These are phyloP conservation scores for Clavariopsis aquatica DNA, from an alignment of 495 filamentous ascomycete species.

Conservation along the genomic window DNA sequence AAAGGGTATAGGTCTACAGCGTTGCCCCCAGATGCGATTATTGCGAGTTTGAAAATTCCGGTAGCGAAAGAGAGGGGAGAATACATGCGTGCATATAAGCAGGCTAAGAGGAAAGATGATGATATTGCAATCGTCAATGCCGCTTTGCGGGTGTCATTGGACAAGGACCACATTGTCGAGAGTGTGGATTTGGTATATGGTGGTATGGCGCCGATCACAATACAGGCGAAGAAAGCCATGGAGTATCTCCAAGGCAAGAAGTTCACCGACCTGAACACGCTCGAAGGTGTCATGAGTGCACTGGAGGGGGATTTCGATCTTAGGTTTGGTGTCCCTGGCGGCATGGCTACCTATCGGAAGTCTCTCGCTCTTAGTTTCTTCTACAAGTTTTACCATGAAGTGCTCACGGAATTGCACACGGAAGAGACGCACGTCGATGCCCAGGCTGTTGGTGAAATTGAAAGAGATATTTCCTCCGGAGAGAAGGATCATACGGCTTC, in stretches of 20 bases:
- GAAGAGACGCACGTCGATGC: conserved; percentile 53
- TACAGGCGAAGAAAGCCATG: conserved; percentile 75
- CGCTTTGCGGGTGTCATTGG: conserved; percentile 70
- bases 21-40: conserved; percentile 77
- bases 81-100: conserved; percentile 82
- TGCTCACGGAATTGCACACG: conserved; percentile 54
- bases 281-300: conserved; percentile 85
- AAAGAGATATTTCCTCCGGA: conserved; percentile 64
- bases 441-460: conserved; percentile 66
- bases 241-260: conserved; percentile 72
- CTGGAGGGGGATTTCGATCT: conserved; percentile 86
- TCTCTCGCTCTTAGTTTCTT: conserved; percentile 86
- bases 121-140: conserved; percentile 96
- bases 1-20: conserved; percentile 86
- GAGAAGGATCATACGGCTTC: conserved; percentile 63
- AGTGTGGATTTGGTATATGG: conserved; percentile 81
- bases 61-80: conserved; percentile 66
- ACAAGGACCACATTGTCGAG: conserved; percentile 64
- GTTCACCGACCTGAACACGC: conserved; percentile 73
- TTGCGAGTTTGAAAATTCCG: conserved; percentile 83
- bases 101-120: conserved; percentile 93
- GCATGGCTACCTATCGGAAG: conserved; percentile 94
- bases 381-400: conserved; percentile 83
- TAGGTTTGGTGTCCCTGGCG: conserved; percentile 82
- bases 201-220: conserved; percentile 85